Base-by-base conservation (phyloP, 2,329 filamentous ascomycete species). In the Aspergillus vadensis region DNA sequence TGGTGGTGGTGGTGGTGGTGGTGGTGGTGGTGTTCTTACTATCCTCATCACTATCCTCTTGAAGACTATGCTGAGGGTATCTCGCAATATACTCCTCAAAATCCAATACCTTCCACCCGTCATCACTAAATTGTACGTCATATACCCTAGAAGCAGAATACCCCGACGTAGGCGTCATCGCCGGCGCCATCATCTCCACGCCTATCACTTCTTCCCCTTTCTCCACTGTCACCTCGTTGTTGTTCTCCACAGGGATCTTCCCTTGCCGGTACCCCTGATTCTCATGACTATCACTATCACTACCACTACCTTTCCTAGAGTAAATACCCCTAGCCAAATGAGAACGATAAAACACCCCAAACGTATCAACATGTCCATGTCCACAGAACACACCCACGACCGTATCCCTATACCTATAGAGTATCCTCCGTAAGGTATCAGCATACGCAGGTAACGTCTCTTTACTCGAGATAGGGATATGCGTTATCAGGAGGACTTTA, bases 111-210 rank as follows among this genome's bases (percentile, higher is more conserved):
- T 19, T 23, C 51, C 36, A 54, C 10, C 19, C 23, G 9, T 10
- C 6, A 4, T 85, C 58, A 87, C 7, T 21, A 3, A 44, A 6
- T 3, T 3, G 6, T 1, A 23, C 79, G 15, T 82, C 78, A 72
- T 87, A 86, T 44, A 87, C 79, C 51, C 83, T 82, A 72, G 87
- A 87, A 3, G 84, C 79, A 0, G 85, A 82, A 63, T 83, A 80
- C 30, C 82, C 84, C 1, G 81, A 83, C 1, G 78, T 85, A 0
- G 84, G 85, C 6, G 83, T 83, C 66, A 86, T 74, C 1, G 81
- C 83, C 1, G 83, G 83, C 0, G 78, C 80, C 49, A 86, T 79
- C 67, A 86, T 86, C 3, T 82, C 83, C n/a, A 81, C 23, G 14
- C 12, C 49, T 51, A 30, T n/a, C n/a, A 36, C 36, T 9, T 32